A percentile compares a stretch with the other conserved stretches of the same genome.
Evolutionary conservation across 495 filamentous ascomycete genomes (phyloP).

Genomic region (Neurospora terricola): DNA sequence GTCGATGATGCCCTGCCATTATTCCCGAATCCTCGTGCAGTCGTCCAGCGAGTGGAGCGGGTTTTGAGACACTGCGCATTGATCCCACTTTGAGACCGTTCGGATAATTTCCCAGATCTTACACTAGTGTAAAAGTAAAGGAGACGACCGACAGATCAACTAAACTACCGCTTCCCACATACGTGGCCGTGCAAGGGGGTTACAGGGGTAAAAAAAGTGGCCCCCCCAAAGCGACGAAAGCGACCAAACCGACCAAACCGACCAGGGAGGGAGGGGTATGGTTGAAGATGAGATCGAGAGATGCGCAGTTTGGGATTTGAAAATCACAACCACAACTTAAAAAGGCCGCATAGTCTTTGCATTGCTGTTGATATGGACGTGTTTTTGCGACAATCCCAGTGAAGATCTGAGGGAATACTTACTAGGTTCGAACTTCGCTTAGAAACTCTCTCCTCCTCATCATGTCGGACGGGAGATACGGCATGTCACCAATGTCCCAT

Average conservation of each 20-base stretch:
- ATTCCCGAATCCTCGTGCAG: no score
- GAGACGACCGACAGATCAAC: no score
- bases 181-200: no score
- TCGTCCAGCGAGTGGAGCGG: no score
- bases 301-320: neutral
- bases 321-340: neutral
- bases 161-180: no score
- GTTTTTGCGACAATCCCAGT: neutral
- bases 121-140: no score
- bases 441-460: neutral
- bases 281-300: neutral
- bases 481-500: neutral
- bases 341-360: neutral
- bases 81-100: no score
- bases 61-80: no score
- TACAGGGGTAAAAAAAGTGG: no score
- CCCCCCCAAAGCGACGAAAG: neutral
- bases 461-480: conserved; percentile 6
- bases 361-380: neutral
- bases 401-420: neutral
- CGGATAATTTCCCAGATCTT: no score
- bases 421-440: neutral
- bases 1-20: no score
- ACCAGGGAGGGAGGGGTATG: neutral
- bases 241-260: neutral